Conservation (phyloP, 2,329 filamentous ascomycete genomes). For the Immersiporthe knoxdaviesiana region DNA sequence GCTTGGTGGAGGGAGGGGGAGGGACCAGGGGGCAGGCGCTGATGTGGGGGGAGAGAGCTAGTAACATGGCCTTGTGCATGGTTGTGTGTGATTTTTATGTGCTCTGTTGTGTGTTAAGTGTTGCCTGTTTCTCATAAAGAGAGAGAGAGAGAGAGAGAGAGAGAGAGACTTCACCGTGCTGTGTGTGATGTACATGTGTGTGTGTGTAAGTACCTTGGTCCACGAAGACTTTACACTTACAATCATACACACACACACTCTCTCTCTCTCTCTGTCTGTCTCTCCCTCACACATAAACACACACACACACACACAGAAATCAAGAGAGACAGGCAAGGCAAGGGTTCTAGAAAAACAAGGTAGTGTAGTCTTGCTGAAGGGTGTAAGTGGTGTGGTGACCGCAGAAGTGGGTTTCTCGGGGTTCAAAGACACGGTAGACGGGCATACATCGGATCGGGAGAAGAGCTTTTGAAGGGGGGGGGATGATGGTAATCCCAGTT, state of each 20-base stretch:
- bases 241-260: neutral
- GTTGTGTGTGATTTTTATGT: too few species aligned
- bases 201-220: neutral
- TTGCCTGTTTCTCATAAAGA: too few species aligned
- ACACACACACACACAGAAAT: neutral
- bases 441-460: conserved; percentile 5
- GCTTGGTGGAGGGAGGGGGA: neutral
- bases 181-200: neutral
- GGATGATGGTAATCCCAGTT: neutral
- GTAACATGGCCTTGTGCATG: too few species aligned
- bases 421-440: conserved; percentile 13
- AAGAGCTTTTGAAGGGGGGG: neutral
- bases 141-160: too few species aligned
- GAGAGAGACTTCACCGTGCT: neutral
- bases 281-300: too few species aligned
- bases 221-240: too few species aligned
- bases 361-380: neutral
- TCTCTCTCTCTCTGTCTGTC: too few species aligned
- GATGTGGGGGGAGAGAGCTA: neutral
- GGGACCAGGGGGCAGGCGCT: neutral
- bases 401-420: conserved; percentile 11
- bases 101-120: too few species aligned
- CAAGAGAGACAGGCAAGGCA: neutral
- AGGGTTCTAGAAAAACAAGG: neutral
- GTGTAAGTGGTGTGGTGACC: conserved; percentile 7